Conservation (phyloP, 2,329 filamentous ascomycete species). For the Fusarium pseudoanthophilum region DNA sequence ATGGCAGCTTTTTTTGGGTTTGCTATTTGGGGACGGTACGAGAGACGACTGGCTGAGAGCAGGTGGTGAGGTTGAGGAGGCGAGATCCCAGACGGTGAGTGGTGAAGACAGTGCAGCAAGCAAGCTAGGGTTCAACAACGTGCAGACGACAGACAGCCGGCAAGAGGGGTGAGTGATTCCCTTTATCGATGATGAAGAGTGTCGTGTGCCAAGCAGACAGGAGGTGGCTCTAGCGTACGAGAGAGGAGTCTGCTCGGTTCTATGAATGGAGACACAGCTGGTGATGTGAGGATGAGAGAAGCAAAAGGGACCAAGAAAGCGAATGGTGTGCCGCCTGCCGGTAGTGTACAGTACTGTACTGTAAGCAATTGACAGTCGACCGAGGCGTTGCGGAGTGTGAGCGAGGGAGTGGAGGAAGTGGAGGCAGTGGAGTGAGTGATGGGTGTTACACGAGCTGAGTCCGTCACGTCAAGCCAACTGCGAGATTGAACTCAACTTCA, state of each 20-base stretch:
- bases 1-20: constrained; percentile 37
- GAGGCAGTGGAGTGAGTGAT: constrained; percentile 27
- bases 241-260: constrained; percentile 22
- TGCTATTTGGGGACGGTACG: constrained; percentile 31
- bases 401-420: constrained; percentile 32
- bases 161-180: constrained; percentile 37
- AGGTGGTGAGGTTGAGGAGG: constrained; percentile 36
- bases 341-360: not conserved
- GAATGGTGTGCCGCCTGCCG: constrained; percentile 14
- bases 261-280: constrained; percentile 24
- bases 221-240: constrained; percentile 40
- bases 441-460: constrained; percentile 39
- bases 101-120: constrained; percentile 36
- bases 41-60: constrained; percentile 40
- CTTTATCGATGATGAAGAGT: constrained; percentile 46
- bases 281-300: constrained; percentile 29
- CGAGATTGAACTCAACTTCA: constrained; percentile 1
- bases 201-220: constrained; percentile 40
- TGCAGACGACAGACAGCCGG: constrained; percentile 33
- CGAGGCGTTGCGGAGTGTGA: constrained; percentile 24
- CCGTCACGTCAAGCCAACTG: constrained; percentile 19
- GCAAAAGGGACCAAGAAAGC: constrained; percentile 20
- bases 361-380: constrained; percentile 26
- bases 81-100: constrained; percentile 32
- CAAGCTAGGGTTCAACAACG: constrained; percentile 28